Conservation (phyloP, 2,329 filamentous ascomycete species). For the Aspergillus vadensis region DNA sequence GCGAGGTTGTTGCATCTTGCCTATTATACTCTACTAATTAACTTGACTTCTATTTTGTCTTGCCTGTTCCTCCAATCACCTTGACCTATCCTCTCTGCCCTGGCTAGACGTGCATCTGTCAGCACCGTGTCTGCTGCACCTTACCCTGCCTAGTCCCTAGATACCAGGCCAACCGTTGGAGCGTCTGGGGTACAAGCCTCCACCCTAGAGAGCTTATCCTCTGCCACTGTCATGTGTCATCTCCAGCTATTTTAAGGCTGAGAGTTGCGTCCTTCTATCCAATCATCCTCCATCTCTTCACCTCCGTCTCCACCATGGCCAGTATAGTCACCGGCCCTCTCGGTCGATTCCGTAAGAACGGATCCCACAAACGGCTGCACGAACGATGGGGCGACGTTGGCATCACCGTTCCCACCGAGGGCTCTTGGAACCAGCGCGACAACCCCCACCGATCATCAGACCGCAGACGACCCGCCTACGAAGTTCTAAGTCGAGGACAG, state of each 20-base stretch:
- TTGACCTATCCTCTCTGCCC: background rate
- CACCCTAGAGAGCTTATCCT: background rate
- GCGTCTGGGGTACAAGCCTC: background rate
- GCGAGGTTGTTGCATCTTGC: background rate
- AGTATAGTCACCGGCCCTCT: conserved; percentile 33
- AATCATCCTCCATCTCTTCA: background rate
- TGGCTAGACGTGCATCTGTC: background rate
- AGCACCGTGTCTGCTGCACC: background rate
- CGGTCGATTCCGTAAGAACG: conserved; percentile 33
- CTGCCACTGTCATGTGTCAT: background rate
- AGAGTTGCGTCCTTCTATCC: background rate
- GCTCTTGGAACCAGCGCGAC: conserved; percentile 42
- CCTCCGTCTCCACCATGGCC: conserved; percentile 25
- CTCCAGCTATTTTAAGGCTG: background rate
- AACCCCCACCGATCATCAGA: conserved; percentile 27
- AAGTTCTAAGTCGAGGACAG: conserved; percentile 14
- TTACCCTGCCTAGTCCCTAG: background rate
- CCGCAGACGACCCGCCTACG: conserved; percentile 18
- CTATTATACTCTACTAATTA: background rate
- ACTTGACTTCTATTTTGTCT: background rate
- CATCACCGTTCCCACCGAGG: conserved; percentile 42
- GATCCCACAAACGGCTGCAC: conserved; percentile 33
- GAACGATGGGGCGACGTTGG: conserved; percentile 43
- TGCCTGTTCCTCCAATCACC: background rate
- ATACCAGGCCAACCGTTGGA: background rate